Conservation (phyloP, 1,139 yeast species). For the Geotrichum candidum region DNA sequence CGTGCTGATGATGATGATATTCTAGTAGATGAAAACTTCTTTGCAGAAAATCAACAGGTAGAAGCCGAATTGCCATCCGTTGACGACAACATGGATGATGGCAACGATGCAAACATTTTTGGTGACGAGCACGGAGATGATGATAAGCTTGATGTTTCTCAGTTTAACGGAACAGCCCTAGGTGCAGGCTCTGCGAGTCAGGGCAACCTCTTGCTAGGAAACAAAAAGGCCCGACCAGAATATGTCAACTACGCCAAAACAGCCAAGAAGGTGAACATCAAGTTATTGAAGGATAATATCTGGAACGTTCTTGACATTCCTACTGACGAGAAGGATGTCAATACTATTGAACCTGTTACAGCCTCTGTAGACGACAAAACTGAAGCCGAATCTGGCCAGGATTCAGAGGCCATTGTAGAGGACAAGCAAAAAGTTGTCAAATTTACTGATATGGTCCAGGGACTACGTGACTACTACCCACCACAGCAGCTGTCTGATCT, state of each 20-base stretch:
- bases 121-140: slow-evolving; percentile 32
- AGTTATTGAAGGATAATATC: slow-evolving; percentile 68
- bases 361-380: slow-evolving; percentile 17
- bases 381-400: neutral
- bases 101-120: slow-evolving; percentile 42
- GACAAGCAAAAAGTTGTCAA: neutral
- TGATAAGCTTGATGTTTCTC: neutral
- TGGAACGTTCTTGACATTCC: slow-evolving; percentile 51
- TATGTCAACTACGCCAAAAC: slow-evolving; percentile 69
- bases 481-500: slow-evolving; percentile 46
- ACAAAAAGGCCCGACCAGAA: slow-evolving; percentile 43
- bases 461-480: slow-evolving; percentile 33
- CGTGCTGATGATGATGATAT: slow-evolving; percentile 20
- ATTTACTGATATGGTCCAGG: slow-evolving; percentile 45
- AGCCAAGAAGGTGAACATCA: slow-evolving; percentile 82
- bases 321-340: neutral
- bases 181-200: slow-evolving; percentile 2
- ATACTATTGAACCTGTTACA: slow-evolving; percentile 12
- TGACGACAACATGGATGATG: slow-evolving; percentile 19
- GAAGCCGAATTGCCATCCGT: slow-evolving; percentile 25
- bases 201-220: slow-evolving; percentile 1
- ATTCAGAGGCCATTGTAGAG: neutral
- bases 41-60: slow-evolving; percentile 48
- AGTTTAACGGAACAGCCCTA: slow-evolving; percentile 19
- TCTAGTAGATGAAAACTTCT: slow-evolving; percentile 56